phyloP scores from a whole-genome alignment of 495 filamentous ascomycete species.

The Hypomontagnella submonticulosa region DNA sequence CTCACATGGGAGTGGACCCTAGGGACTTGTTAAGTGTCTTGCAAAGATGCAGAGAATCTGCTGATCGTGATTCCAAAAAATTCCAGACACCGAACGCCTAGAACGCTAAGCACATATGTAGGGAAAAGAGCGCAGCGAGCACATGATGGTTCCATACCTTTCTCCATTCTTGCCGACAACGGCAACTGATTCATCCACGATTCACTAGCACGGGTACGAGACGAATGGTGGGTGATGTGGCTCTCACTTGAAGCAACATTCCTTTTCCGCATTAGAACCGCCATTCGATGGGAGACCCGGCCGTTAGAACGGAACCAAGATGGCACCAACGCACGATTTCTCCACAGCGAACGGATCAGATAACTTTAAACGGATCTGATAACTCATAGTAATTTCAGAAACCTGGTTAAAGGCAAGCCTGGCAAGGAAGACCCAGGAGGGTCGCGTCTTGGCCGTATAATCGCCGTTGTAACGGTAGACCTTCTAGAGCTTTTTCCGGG shows the following conservation, averaged over 20 bases:
- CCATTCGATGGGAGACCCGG: slow-evolving; percentile 3
- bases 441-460: slow-evolving; percentile 32
- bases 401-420: slow-evolving; percentile 23
- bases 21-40: slow-evolving; percentile 24
- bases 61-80: slow-evolving; percentile 25
- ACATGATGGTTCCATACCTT: slow-evolving; percentile 39
- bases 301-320: slow-evolving; percentile 34
- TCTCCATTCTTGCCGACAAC: slow-evolving; percentile 46
- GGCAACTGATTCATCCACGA: slow-evolving; percentile 31
- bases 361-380: slow-evolving; percentile 51
- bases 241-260: slow-evolving; percentile 40
- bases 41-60: slow-evolving; percentile 22
- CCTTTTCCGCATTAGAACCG: slow-evolving; percentile 38
- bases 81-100: slow-evolving; percentile 21
- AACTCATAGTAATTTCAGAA: slow-evolving; percentile 39
- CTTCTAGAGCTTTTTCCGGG: slow-evolving; percentile 10
- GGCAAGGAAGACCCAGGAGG: slow-evolving; percentile 22
- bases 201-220: slow-evolving; percentile 29
- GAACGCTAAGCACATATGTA: slow-evolving; percentile 17
- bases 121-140: slow-evolving; percentile 28
- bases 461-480: slow-evolving; percentile 14
- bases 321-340: slow-evolving; percentile 26
- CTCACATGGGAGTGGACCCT: slow-evolving; percentile 13
- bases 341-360: slow-evolving; percentile 45
- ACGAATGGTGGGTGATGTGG: slow-evolving; percentile 17